A percentile compares a stretch with the other conserved stretches of the same genome.
These are phyloP conservation scores for Venturia aucupariae DNA, from an alignment of 2,329 filamentous ascomycete species.

Conservation along the genomic window DNA sequence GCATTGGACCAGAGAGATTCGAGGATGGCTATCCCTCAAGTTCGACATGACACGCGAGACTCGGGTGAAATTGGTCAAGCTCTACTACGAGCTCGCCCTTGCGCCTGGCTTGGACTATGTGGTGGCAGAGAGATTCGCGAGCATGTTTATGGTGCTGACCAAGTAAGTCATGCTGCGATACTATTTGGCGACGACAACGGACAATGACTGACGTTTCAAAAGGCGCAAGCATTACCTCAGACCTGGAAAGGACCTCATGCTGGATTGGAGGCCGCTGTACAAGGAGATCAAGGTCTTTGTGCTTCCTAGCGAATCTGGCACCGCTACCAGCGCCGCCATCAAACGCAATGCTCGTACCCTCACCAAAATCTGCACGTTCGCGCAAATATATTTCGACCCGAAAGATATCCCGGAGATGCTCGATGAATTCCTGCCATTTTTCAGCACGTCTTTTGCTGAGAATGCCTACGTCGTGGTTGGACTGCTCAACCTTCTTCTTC, in stretches of 20 bases:
- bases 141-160: constrained; percentile 94
- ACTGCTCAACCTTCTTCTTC: constrained; percentile 76
- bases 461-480: constrained; percentile 90
- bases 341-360: constrained; percentile 64
- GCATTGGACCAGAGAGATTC: constrained; percentile 94
- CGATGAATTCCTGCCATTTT: constrained; percentile 49
- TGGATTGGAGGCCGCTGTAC: constrained; percentile 92
- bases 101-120: constrained; percentile 78
- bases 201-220: constrained; percentile 15
- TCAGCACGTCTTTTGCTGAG: constrained; percentile 86
- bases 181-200: background rate
- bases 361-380: constrained; percentile 81
- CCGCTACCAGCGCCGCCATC: constrained; percentile 46
- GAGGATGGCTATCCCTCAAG: constrained; percentile 92
- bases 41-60: constrained; percentile 87
- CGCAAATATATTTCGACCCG: constrained; percentile 88
- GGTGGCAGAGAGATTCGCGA: constrained; percentile 81
- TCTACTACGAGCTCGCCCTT: constrained; percentile 90
- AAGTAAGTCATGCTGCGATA: constrained; percentile 51
- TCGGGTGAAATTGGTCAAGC: constrained; percentile 71
- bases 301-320: constrained; percentile 68
- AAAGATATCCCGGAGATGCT: constrained; percentile 66
- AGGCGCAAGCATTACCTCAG: constrained; percentile 94
- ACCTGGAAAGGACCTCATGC: constrained; percentile 74
- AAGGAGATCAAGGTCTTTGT: constrained; percentile 87